These are phyloP conservation scores for Petunia axillaris DNA, from an alignment of 257 asterid genomes.

Conservation along the genomic window DNA sequence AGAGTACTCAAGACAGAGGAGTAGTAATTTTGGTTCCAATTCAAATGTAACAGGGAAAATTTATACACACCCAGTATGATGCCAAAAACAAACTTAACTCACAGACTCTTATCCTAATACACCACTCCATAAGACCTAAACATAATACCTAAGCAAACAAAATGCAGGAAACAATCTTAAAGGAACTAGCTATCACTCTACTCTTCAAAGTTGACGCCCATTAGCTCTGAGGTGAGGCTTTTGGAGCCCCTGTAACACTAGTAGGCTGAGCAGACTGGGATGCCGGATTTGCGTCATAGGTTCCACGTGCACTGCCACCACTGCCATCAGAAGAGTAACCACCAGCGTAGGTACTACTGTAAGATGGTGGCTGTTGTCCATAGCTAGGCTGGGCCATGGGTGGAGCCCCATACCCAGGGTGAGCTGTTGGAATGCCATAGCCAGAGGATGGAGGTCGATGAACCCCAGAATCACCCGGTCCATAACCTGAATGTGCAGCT, in stretches of 20 bases:
- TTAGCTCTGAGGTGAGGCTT: slow-evolving; percentile 57
- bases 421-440: slow-evolving; percentile 44
- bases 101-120: neutral
- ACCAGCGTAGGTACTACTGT: slow-evolving; percentile 44
- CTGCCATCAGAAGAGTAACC: slow-evolving; percentile 51
- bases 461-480: slow-evolving; percentile 42
- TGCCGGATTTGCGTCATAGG: slow-evolving; percentile 49
- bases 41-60: neutral
- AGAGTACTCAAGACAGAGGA: neutral
- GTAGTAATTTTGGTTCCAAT: neutral
- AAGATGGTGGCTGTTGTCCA: slow-evolving; percentile 54
- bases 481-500: slow-evolving; percentile 39
- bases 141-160: neutral
- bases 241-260: slow-evolving; percentile 41
- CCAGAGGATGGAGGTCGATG: slow-evolving; percentile 42
- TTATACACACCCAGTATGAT: neutral
- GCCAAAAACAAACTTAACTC: neutral
- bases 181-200: neutral
- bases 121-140: neutral
- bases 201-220: neutral
- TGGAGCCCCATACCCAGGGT: slow-evolving; percentile 54
- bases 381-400: slow-evolving; percentile 44
- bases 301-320: slow-evolving; percentile 40
- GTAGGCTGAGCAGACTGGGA: slow-evolving; percentile 45
- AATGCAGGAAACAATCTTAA: neutral